These are phyloP conservation scores for Heimioporus sp. DNA, from an alignment of 768 basidiomycete genomes.

Conservation along the genomic window DNA sequence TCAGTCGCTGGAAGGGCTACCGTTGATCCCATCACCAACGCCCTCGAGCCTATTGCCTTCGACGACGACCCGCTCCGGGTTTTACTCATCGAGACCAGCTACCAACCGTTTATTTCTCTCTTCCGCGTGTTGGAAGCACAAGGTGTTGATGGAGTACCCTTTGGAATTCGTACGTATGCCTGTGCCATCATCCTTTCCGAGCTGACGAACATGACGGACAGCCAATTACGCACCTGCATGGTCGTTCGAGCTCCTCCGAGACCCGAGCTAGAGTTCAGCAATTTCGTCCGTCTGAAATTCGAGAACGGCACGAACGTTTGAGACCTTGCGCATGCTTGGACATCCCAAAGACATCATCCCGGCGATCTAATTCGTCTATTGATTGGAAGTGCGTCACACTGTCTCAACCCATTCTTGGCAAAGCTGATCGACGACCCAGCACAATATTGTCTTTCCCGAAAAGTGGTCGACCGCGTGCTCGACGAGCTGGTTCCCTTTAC, in stretches of 20 bases:
- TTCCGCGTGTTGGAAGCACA: slow-evolving; percentile 70
- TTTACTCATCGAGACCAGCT: slow-evolving; percentile 73
- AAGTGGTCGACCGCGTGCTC: slow-evolving; percentile 41
- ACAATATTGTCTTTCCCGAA: slow-evolving; percentile 36
- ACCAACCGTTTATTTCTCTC: slow-evolving; percentile 86
- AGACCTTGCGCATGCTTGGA: slow-evolving; percentile 67
- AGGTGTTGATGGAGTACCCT: slow-evolving; percentile 49
- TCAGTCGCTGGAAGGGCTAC: slow-evolving; percentile 80
- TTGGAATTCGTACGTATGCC: slow-evolving; percentile 59
- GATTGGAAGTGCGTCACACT: slow-evolving; percentile 57
- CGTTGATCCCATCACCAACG: slow-evolving; percentile 63
- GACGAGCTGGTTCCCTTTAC: slow-evolving; percentile 26
- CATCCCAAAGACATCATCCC: slow-evolving; percentile 66
- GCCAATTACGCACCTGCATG: slow-evolving; percentile 73
- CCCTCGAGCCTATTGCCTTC: slow-evolving; percentile 76
- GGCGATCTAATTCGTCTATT: slow-evolving; percentile 80
- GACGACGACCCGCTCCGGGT: slow-evolving; percentile 77
- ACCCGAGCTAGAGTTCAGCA: slow-evolving; percentile 69
- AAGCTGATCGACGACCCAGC: slow-evolving; percentile 22
- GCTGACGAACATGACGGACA: slow-evolving; percentile 23
- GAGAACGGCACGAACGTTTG: slow-evolving; percentile 72
- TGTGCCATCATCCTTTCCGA: background rate
- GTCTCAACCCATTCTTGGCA: background rate
- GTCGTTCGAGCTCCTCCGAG: slow-evolving; percentile 72
- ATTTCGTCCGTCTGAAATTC: slow-evolving; percentile 81